A percentile compares a stretch with the other conserved stretches of the same genome.
These are phyloP conservation scores for Suillus decipiens DNA, from an alignment of 768 basidiomycete species.

Conservation along the genomic window DNA sequence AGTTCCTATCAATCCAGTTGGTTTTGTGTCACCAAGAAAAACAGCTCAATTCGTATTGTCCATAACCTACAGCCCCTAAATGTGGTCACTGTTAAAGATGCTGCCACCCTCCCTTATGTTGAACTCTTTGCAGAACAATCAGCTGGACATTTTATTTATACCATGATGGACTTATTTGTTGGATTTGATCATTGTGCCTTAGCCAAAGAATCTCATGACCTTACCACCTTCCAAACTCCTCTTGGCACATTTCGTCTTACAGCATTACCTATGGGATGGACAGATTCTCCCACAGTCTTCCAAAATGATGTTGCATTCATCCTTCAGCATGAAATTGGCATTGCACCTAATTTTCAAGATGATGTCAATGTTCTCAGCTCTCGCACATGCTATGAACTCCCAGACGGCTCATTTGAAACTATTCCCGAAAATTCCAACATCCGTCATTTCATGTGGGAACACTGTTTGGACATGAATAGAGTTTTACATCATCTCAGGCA, in stretches of 20 bases:
- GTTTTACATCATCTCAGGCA: too few relatives aligned
- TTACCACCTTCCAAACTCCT: slow-evolving; percentile 15
- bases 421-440: slow-evolving; percentile 31
- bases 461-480: slow-evolving; percentile 35
- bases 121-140: slow-evolving; percentile 14
- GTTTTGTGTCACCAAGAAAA: slow-evolving; percentile 39
- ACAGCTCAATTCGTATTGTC: slow-evolving; percentile 22
- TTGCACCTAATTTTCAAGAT: slow-evolving; percentile 25
- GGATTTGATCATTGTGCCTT: too few relatives aligned
- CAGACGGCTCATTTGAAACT: slow-evolving; percentile 18
- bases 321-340: slow-evolving; percentile 11
- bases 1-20: slow-evolving; percentile 38
- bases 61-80: slow-evolving; percentile 28
- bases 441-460: slow-evolving; percentile 39
- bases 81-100: slow-evolving; percentile 5
- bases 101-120: slow-evolving; percentile 14
- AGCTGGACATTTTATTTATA: too few relatives aligned
- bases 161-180: too few relatives aligned
- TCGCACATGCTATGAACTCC: slow-evolving; percentile 21
- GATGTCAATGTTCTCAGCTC: slow-evolving; percentile 28
- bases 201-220: too few relatives aligned
- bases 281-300: slow-evolving; percentile 41
- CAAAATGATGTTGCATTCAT: slow-evolving; percentile 37
- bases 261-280: slow-evolving; percentile 43
- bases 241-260: slow-evolving; percentile 22